Percentiles rank a stretch among this genome's conserved stretches.
phyloP scores from a whole-genome alignment of 441 rosid genomes.

The Adansonia grandidieri region DNA sequence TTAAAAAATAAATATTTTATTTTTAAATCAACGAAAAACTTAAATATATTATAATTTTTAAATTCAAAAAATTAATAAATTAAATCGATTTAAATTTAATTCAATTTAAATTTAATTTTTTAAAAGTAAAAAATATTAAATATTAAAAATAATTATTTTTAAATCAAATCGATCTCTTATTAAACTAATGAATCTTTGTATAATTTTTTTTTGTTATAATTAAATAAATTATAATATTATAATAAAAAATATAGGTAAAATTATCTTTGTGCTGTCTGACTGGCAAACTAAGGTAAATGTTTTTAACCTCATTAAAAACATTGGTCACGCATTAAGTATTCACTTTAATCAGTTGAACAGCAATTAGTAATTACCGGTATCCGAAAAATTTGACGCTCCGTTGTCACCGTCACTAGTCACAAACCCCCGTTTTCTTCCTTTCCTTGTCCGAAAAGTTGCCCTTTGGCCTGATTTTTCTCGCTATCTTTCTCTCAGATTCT shows the following conservation, averaged over 20 bases:
- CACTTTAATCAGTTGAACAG: neutral
- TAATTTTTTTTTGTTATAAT: no score
- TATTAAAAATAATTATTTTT: no score
- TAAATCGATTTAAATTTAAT: no score
- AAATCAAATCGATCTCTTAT: no score
- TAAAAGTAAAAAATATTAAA: no score
- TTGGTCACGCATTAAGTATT: neutral
- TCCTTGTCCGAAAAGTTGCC: slow-evolving; percentile 17
- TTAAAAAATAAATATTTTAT: no score
- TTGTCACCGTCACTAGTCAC: neutral
- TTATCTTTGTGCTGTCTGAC: neutral
- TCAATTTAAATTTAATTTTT: no score
- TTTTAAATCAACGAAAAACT: no score
- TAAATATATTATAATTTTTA: no score
- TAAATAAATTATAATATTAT: no score
- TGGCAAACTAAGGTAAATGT: neutral
- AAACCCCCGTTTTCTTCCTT: slow-evolving; percentile 1
- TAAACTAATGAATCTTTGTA: no score
- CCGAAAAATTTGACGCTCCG: neutral
- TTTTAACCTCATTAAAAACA: neutral
- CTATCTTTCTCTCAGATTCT: neutral
- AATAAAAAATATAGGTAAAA: neutral
- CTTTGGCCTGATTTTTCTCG: neutral
- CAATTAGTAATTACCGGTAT: neutral
- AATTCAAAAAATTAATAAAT: no score